Evolutionary conservation across 495 filamentous ascomycete genomes (phyloP).

Genomic region (Aspergillus baeticus): DNA sequence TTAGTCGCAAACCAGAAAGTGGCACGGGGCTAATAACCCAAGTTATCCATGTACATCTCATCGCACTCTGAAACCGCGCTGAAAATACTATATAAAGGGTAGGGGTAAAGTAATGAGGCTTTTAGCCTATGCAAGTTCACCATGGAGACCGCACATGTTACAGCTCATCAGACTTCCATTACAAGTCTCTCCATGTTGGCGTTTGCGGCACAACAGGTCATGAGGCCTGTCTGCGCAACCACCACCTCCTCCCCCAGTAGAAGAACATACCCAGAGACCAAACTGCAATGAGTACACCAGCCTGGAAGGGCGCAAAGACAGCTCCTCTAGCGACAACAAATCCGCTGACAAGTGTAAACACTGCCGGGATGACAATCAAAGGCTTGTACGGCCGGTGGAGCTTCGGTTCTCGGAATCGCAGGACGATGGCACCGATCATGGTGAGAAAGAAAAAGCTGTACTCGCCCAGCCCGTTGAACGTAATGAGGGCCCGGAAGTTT

Average conservation of each 20-base stretch:
- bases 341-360: conserved; percentile 19
- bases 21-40: no score
- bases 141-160: no score
- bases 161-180: no score
- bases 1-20: no score
- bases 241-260: neutral
- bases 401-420: conserved; percentile 17
- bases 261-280: conserved; percentile 17
- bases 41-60: no score
- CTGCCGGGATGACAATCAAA: conserved; percentile 8
- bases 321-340: conserved; percentile 19
- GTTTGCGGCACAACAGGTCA: no score
- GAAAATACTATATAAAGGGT: no score
- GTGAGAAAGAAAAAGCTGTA: conserved; percentile 24
- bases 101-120: no score
- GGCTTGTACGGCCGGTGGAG: conserved; percentile 21
- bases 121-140: no score
- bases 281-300: conserved; percentile 11
- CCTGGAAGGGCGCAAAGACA: conserved; percentile 17
- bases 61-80: no score
- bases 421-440: conserved; percentile 16
- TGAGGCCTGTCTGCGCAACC: neutral
- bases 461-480: conserved; percentile 21
- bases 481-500: conserved; percentile 21
- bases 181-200: no score